Conservation (phyloP, 306 rosid genomes). For the Pueraria montana region DNA sequence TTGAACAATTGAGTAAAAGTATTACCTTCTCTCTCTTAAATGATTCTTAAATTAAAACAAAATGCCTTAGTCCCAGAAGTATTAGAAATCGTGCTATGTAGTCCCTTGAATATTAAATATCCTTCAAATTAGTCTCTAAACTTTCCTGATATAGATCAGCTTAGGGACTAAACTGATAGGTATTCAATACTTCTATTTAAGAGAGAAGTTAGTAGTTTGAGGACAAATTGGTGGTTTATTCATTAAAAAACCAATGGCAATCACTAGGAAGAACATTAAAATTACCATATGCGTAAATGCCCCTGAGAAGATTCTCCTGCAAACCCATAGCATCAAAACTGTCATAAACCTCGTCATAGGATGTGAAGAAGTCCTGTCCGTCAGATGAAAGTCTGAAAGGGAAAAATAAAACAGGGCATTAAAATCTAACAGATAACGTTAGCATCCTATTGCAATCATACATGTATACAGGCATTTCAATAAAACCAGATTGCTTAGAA, state of each 20-base stretch:
- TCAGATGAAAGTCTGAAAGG: constrained; percentile 68
- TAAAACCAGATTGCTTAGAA: neutral
- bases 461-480: no score
- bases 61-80: neutral
- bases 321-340: constrained; percentile 83
- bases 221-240: neutral
- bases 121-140: neutral
- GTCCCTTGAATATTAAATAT: neutral
- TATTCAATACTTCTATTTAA: neutral
- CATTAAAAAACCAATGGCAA: neutral
- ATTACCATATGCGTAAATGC: constrained; percentile 80
- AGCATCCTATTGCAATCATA: constrained; percentile 26
- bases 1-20: neutral
- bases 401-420: neutral
- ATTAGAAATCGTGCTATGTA: neutral
- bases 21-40: neutral
- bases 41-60: no score
- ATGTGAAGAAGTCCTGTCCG: constrained; percentile 73
- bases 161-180: neutral
- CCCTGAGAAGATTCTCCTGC: constrained; percentile 84
- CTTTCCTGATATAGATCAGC: neutral
- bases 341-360: constrained; percentile 75
- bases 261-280: neutral
- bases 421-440: constrained; percentile 23
- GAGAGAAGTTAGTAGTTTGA: no score